Base-by-base conservation (phyloP, 176 grass and related monocot genomes). In the Avena eriantha region DNA sequence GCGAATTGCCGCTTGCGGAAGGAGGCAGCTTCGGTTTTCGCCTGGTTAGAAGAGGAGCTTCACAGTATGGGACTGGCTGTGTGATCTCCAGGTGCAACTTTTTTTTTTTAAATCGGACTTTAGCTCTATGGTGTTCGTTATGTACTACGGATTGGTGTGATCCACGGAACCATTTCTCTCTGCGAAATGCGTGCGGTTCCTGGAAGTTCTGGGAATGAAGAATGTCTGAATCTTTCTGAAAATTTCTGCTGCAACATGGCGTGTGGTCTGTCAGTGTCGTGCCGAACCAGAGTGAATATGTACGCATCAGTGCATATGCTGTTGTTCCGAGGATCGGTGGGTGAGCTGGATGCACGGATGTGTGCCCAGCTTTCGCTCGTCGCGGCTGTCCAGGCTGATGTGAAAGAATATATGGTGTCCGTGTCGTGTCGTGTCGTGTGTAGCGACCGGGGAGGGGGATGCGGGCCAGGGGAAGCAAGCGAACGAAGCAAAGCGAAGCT, bases 11-110 rank as follows among this genome's bases (percentile, higher is more conserved):
- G 21, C 23, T 66, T 79, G 55, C 63, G 36, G 54, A 72, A 51
- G 73, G 63, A 86, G 72, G 69, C 47, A 73, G 43, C 41, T 84
- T 87, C 45, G 67, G 80, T 87, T 53, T 80, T 80, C 14, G 17
- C 22, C 10, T 11, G 8, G n/a, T 80, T 68, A 23, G 57, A 66
- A 71, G 63, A 29, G 55, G 36, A 39, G 24, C 19, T 83, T 76
- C 75, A n/a, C 24, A 54, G 75, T 51, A 84, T 33, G 84, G 79
- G 84, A 43, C 34, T 2, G n/a, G 23, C 14, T 70, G 78, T 60
- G 34, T 69, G 3, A 9, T 21, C 36, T 72, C 69, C 69, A 23
- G 43, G 69, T 5, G 46, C 21, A 73, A 29, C 2, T 29, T 29
- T 5, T 71, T 46, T 31, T 13, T 7, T 60, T 39, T 0, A 39